Evolutionary conservation across 1,139 yeast genomes (phyloP).

Genomic region (Sugiyamaella pinicola): DNA sequence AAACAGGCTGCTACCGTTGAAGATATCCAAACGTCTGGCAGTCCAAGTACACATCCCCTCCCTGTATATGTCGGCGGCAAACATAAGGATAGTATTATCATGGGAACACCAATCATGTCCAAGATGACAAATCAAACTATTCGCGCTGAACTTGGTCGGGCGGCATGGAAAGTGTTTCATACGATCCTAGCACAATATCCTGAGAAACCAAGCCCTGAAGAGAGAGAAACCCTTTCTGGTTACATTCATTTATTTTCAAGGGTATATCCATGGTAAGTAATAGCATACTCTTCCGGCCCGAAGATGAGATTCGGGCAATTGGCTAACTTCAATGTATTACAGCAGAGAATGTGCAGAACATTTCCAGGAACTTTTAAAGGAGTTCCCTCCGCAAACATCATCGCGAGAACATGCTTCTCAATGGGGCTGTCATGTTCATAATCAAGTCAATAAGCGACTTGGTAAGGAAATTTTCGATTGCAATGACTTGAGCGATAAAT

Average conservation of each 20-base stretch:
- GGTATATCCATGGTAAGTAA: constrained; percentile 42
- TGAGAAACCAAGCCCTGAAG: constrained; percentile 66
- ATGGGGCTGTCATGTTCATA: constrained; percentile 98
- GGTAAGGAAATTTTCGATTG: constrained; percentile 80
- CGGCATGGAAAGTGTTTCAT: constrained; percentile 90
- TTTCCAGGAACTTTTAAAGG: constrained; percentile 65
- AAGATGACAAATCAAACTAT: constrained; percentile 70
- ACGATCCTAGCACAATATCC: constrained; percentile 92
- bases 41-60: constrained; percentile 15
- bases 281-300: not conserved
- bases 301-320: not conserved
- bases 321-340: constrained; percentile 19
- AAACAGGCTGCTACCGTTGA: constrained; percentile 25
- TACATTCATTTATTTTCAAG: constrained; percentile 45
- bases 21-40: constrained; percentile 25
- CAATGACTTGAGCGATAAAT: constrained; percentile 77
- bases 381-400: constrained; percentile 83
- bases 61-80: constrained; percentile 16
- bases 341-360: constrained; percentile 87
- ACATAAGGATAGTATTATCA: constrained; percentile 20
- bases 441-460: constrained; percentile 74
- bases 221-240: constrained; percentile 63
- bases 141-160: constrained; percentile 75
- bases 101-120: constrained; percentile 72
- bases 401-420: constrained; percentile 80